These are phyloP conservation scores for Candida stauntonica DNA, from an alignment of 805 yeast genomes.

Conservation along the genomic window DNA sequence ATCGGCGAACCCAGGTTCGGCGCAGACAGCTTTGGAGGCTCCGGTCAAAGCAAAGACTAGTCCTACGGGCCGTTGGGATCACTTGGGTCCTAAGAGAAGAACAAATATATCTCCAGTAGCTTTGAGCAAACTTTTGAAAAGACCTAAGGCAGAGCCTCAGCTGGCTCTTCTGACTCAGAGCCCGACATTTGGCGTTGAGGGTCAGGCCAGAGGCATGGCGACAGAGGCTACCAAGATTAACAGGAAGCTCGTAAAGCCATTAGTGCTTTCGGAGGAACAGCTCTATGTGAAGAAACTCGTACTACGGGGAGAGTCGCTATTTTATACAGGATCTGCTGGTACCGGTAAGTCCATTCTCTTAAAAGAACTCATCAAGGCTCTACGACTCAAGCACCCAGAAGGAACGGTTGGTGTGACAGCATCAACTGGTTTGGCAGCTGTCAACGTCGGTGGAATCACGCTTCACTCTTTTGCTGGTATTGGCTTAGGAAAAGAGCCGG, in stretches of 20 bases:
- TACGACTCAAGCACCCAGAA: conserved; percentile 38
- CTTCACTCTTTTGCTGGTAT: conserved; percentile 75
- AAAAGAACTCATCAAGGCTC: conserved; percentile 51
- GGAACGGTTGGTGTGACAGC: conserved; percentile 73
- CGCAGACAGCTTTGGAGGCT: neutral
- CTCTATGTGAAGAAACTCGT: conserved; percentile 62
- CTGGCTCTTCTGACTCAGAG: conserved; percentile 15
- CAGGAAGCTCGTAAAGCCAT: conserved; percentile 25
- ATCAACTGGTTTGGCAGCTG: conserved; percentile 81
- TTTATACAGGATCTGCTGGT: conserved; percentile 97
- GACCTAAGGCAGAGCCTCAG: conserved; percentile 9
- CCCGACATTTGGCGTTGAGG: conserved; percentile 1
- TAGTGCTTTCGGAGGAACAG: conserved; percentile 55
- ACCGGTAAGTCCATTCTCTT: conserved; percentile 95
- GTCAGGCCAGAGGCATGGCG: conserved; percentile 6
- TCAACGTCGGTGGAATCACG: conserved; percentile 76
- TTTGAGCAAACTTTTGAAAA: conserved; percentile 1
- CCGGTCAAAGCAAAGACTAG: neutral
- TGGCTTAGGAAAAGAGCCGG: conserved; percentile 61
- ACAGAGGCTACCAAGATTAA: conserved; percentile 3
- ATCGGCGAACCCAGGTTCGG: neutral
- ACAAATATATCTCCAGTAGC: neutral
- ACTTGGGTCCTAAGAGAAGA: neutral
- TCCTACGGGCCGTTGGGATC: neutral
- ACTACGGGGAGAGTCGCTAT: conserved; percentile 59